Evolutionary conservation across 495 filamentous ascomycete species (phyloP).

Genomic region (Penicillium odoratum): DNA sequence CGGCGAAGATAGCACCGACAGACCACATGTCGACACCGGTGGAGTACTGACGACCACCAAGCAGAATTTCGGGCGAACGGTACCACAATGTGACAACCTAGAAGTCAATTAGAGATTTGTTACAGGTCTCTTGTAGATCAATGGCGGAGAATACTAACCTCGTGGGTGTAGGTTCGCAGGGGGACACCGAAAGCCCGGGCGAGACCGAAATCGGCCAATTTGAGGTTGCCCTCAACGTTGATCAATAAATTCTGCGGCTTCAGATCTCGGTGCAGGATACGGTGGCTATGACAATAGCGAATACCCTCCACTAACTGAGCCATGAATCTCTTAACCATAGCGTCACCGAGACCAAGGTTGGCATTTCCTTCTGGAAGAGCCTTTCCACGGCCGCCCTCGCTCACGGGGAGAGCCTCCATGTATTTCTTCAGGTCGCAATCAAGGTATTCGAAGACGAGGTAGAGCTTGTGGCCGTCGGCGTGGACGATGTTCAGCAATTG

Average conservation of each 20-base stretch:
- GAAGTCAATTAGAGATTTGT: neutral
- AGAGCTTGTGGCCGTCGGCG: constrained; percentile 94
- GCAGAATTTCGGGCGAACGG: constrained; percentile 93
- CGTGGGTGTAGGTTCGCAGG: constrained; percentile 94
- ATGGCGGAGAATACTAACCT: constrained; percentile 49
- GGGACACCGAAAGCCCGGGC: constrained; percentile 92
- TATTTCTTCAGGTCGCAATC: constrained; percentile 97
- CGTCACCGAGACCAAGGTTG: constrained; percentile 76
- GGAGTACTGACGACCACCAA: constrained; percentile 95
- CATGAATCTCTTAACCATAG: constrained; percentile 98
- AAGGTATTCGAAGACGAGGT: constrained; percentile 92
- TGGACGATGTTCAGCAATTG: constrained; percentile 92
- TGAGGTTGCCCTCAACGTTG: constrained; percentile 90
- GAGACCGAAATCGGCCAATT: constrained; percentile 96
- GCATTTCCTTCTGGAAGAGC: constrained; percentile 78
- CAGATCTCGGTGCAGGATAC: constrained; percentile 91
- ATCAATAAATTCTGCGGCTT: constrained; percentile 99
- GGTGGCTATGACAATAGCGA: constrained; percentile 93
- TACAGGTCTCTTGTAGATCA: neutral
- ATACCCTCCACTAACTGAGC: constrained; percentile 88
- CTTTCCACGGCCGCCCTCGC: constrained; percentile 86
- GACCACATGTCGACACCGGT: constrained; percentile 99
- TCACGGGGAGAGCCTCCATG: constrained; percentile 94
- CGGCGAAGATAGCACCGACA: constrained; percentile 96
- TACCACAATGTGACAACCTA: constrained; percentile 98